These are phyloP conservation scores for Paramarasmius palmivorus DNA, from an alignment of 1,284 basidiomycete genomes.

Conservation along the genomic window DNA sequence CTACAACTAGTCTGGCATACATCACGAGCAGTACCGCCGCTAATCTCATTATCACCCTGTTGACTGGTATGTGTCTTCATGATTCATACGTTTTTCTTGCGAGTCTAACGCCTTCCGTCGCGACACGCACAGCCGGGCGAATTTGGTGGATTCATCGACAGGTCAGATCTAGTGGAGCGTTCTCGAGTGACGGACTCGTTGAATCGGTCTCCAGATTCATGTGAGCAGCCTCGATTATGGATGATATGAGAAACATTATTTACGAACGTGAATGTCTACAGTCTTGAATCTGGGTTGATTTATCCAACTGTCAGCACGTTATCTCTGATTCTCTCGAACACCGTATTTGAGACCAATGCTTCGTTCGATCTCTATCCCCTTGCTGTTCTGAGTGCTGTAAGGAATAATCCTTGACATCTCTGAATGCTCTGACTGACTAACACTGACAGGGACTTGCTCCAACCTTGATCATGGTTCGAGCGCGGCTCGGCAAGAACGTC, in stretches of 20 bases:
- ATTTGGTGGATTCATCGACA: conserved; percentile 4
- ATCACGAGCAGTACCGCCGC: neutral
- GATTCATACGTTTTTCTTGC: neutral
- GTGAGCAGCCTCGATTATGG: too few species aligned
- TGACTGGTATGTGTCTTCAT: conserved; percentile 1
- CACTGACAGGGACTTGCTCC: neutral
- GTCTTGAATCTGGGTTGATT: conserved; percentile 3
- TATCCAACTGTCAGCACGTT: neutral
- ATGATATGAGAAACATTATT: too few species aligned
- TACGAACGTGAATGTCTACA: neutral
- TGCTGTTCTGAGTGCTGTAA: neutral
- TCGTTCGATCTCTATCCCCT: conserved; percentile 1
- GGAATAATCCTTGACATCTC: too few species aligned
- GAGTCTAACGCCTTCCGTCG: too few species aligned
- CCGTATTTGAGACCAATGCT: too few species aligned
- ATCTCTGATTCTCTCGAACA: neutral
- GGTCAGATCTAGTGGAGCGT: neutral
- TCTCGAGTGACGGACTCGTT: neutral
- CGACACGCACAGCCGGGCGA: neutral
- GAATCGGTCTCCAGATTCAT: neutral
- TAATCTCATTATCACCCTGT: neutral
- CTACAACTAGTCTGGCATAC: neutral
- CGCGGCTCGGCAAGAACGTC: conserved; percentile 1
- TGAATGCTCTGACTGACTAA: neutral
- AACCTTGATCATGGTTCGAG: neutral